These are phyloP conservation scores for Phytophthora colocasiae DNA, from an alignment of 352 stramenopile genomes.

Conservation along the genomic window DNA sequence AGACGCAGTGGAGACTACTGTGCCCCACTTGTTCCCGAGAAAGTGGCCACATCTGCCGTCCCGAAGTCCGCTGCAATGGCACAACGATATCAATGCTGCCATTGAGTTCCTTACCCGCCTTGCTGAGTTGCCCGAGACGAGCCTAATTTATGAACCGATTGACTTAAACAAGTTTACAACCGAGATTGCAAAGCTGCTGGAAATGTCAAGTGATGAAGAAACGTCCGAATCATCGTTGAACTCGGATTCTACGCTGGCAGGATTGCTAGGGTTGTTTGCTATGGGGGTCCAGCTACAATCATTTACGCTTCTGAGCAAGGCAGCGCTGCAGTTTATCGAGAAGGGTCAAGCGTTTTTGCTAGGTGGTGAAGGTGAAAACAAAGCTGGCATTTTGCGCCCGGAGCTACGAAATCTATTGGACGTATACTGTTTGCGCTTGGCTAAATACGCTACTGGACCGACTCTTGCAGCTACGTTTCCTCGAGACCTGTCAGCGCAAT, in stretches of 20 bases:
- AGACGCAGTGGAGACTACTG: slow-evolving; percentile 49
- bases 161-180: slow-evolving; percentile 53
- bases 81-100: slow-evolving; percentile 38
- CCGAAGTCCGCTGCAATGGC: slow-evolving; percentile 61
- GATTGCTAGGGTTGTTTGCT: slow-evolving; percentile 31
- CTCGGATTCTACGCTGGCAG: slow-evolving; percentile 35
- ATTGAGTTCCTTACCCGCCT: slow-evolving; percentile 62
- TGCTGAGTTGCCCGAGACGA: slow-evolving; percentile 56
- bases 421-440: slow-evolving; percentile 37
- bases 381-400: slow-evolving; percentile 9
- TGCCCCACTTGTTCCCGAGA: slow-evolving; percentile 54
- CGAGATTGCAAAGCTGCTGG: slow-evolving; percentile 27
- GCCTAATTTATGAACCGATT: slow-evolving; percentile 75
- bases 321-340: slow-evolving; percentile 42
- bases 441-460: slow-evolving; percentile 27
- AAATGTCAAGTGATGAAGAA: background rate
- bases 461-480: slow-evolving; percentile 61
- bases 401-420: slow-evolving; percentile 41
- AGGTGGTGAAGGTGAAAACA: slow-evolving; percentile 5
- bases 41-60: slow-evolving; percentile 79
- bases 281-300: slow-evolving; percentile 73
- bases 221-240: slow-evolving; percentile 1
- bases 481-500: slow-evolving; percentile 63
- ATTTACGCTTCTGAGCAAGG: slow-evolving; percentile 58
- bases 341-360: slow-evolving; percentile 33